Conservation (phyloP, 495 filamentous ascomycete genomes). For the Aspergillus bertholletiae region DNA sequence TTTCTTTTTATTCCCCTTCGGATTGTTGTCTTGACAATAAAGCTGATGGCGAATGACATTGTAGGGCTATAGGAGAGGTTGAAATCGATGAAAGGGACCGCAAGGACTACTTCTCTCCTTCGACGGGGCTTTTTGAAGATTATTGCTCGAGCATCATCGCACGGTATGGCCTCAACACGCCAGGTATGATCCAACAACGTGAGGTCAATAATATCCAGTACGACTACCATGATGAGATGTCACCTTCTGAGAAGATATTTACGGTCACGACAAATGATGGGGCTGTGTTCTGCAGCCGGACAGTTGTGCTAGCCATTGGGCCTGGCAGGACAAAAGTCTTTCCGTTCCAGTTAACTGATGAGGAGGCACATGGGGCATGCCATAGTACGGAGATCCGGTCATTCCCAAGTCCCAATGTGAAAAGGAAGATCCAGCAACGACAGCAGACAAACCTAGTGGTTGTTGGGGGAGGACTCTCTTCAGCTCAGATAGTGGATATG, state of each 20-base stretch:
- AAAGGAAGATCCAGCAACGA: slow-evolving; percentile 42
- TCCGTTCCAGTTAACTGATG: slow-evolving; percentile 35
- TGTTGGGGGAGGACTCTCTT: slow-evolving; percentile 59
- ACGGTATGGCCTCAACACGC: slow-evolving; percentile 47
- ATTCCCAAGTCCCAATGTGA: slow-evolving; percentile 45
- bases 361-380: slow-evolving; percentile 44
- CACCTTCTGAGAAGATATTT: slow-evolving; percentile 42
- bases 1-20: neutral
- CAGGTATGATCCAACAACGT: slow-evolving; percentile 43
- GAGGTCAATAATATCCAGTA: slow-evolving; percentile 52
- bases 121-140: slow-evolving; percentile 51
- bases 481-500: slow-evolving; percentile 57
- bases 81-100: slow-evolving; percentile 62
- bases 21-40: neutral
- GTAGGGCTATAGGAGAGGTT: slow-evolving; percentile 26
- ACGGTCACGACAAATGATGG: slow-evolving; percentile 46
- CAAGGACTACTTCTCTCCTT: slow-evolving; percentile 63
- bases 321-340: slow-evolving; percentile 51
- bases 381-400: slow-evolving; percentile 53
- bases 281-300: slow-evolving; percentile 40
- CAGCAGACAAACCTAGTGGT: slow-evolving; percentile 51
- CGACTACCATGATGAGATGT: slow-evolving; percentile 26
- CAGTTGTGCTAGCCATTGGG: slow-evolving; percentile 56
- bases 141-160: slow-evolving; percentile 51
- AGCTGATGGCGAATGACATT: neutral